These are phyloP conservation scores for Rhodotorula toruloides DNA, from an alignment of 768 basidiomycete species.

Conservation along the genomic window DNA sequence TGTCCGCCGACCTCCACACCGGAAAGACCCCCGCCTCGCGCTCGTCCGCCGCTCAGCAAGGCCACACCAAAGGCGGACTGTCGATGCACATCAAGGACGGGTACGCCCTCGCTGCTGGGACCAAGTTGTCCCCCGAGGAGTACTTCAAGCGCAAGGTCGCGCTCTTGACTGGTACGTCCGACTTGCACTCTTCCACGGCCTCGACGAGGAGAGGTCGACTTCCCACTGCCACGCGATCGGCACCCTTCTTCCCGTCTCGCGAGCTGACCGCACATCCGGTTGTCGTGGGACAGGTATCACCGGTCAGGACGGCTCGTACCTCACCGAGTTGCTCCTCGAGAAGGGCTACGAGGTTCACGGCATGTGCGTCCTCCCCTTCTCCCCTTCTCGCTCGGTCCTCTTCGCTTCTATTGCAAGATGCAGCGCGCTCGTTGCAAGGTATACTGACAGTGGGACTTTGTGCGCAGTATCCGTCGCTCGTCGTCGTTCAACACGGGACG, in stretches of 20 bases:
- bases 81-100: constrained; percentile 19
- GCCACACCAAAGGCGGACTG: constrained; percentile 29
- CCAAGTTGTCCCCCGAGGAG: constrained; percentile 53
- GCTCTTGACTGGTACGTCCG: constrained; percentile 71
- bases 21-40: constrained; percentile 20
- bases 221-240: background rate
- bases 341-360: constrained; percentile 51
- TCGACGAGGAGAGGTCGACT: background rate
- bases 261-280: too few species aligned
- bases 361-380: constrained; percentile 33
- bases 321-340: constrained; percentile 58
- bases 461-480: constrained; percentile 91
- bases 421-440: too few species aligned
- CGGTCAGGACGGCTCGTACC: constrained; percentile 92
- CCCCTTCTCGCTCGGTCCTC: background rate
- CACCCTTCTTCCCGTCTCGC: background rate
- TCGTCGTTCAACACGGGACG: constrained; percentile 98
- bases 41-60: background rate
- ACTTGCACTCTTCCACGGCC: background rate
- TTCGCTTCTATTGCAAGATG: too few species aligned
- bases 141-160: constrained; percentile 89
- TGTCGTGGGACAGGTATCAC: constrained; percentile 65
- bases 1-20: constrained; percentile 22
- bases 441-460: too few species aligned
- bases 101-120: constrained; percentile 10